These are phyloP conservation scores for Candida tunisiensis DNA, from an alignment of 1,139 yeast species.

Conservation along the genomic window DNA sequence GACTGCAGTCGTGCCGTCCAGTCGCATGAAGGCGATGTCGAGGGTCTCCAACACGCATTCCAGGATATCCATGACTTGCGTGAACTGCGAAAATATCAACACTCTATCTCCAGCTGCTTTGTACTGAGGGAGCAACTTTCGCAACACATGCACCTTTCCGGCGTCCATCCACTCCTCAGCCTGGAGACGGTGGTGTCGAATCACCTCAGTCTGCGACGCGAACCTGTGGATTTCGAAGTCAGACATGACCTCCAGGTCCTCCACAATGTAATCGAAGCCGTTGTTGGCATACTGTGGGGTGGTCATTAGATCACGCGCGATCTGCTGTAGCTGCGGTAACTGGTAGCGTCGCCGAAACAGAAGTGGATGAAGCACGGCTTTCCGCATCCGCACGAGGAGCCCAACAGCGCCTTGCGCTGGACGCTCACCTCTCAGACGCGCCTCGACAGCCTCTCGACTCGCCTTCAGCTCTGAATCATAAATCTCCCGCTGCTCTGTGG, in stretches of 20 bases:
- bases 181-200: conserved; percentile 33
- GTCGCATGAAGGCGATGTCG: conserved; percentile 57
- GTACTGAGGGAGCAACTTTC: conserved; percentile 40
- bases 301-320: conserved; percentile 65
- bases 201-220: conserved; percentile 59
- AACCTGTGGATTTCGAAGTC: conserved; percentile 73
- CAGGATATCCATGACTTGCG: conserved; percentile 78
- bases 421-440: conserved; percentile 21
- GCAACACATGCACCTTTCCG: conserved; percentile 54
- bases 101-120: conserved; percentile 56
- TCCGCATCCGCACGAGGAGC: conserved; percentile 85
- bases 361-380: conserved; percentile 92
- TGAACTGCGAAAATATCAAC: conserved; percentile 75
- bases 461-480: conserved; percentile 40
- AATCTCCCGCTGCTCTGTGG: conserved; percentile 36
- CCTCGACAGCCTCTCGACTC: conserved; percentile 33
- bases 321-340: conserved; percentile 35
- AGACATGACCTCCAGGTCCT: conserved; percentile 94
- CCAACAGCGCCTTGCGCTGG: conserved; percentile 12
- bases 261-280: conserved; percentile 54
- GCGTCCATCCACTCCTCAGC: conserved; percentile 50
- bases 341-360: conserved; percentile 58
- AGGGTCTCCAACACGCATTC: conserved; percentile 56
- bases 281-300: conserved; percentile 73
- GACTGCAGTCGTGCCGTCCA: conserved; percentile 90